Base-by-base conservation (phyloP, 768 basidiomycete species). In the Collybiopsis luxurians region DNA sequence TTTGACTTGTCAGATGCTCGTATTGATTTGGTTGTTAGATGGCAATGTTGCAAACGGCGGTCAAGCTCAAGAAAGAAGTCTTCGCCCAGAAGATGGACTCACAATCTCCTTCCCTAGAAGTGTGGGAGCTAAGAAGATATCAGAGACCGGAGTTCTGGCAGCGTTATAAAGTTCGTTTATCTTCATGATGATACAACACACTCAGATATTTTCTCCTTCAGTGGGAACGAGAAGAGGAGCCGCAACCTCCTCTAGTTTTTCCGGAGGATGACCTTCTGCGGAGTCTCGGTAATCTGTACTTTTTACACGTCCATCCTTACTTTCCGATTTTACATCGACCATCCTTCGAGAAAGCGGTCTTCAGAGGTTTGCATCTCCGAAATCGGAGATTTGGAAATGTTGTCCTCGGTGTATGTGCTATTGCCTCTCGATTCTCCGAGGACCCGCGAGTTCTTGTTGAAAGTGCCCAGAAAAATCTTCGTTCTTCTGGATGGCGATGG, bases 401-500 rank as follows among this genome's bases (percentile, higher is more conserved):
- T 3, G 78, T 84, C 44, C 69, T 85, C 9, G 66, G 81, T 11
- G 71, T 84, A 0, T 83, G 81, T 63, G 83, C 85, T 0, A 65
- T 75, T 42, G 69, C 73, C 12, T 65, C 63, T 4, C 71, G 89
- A 27, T 87, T 74, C 63, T 78, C 82, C n/a, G 73, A 85, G 56
- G 87, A 80, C 53, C 69, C 71, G 0, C 62, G 75, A 27, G 73
- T 77, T 12, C 60, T 73, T 42, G 60, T 69, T 15, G 64, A 68
- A 13, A 70, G 34, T 60, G 26, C 34, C 66, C 27, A 77, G 13
- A 73, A 40, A 64, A n/a, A n/a, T n/a, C 71, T 17, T 4, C 72
- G 77, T 24, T 80, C 81, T 10, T 67, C 75, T 21, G 85, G 85
- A 0, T 88, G 84, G 83, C 77, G 78, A 61, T 89, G 79, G 64